Conservation (phyloP, 352 stramenopile genomes). For the Phytophthora cactorum region DNA sequence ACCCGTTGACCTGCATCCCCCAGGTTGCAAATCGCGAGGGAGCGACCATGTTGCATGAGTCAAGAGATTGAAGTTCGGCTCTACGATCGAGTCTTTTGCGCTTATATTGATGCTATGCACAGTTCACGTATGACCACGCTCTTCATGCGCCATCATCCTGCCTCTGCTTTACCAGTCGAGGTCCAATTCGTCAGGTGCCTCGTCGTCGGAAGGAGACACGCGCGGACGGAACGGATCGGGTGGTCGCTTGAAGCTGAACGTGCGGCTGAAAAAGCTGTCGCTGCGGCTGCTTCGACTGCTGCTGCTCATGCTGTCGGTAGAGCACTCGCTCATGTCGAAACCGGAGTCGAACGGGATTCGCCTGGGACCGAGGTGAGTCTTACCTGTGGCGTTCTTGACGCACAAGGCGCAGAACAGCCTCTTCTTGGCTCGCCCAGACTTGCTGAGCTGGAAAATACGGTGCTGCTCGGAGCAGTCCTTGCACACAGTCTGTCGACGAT, state of each 20-base stretch:
- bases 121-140: conserved; percentile 3
- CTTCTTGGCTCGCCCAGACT: conserved; percentile 27
- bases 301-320: conserved; percentile 24
- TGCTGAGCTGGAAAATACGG: conserved; percentile 39
- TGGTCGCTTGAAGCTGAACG: conserved; percentile 32
- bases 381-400: conserved; percentile 33
- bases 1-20: conserved; percentile 6
- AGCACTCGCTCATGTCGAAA: conserved; percentile 20
- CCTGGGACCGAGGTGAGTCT: conserved; percentile 2
- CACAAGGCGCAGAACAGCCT: conserved; percentile 43
- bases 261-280: conserved; percentile 28
- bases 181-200: conserved; percentile 27
- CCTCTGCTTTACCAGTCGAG: conserved; percentile 25
- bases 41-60: conserved; percentile 11
- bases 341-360: not conserved
- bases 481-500: conserved; percentile 39
- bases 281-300: conserved; percentile 26
- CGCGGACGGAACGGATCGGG: conserved; percentile 27
- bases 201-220: conserved; percentile 26
- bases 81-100: conserved; percentile 14
- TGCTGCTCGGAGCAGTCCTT: conserved; percentile 43
- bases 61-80: conserved; percentile 14
- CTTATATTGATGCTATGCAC: conserved; percentile 26
- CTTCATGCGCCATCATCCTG: conserved; percentile 8
- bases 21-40: not conserved